phyloP scores from a whole-genome alignment of 2,329 filamentous ascomycete genomes.

The Fusarium citri region DNA sequence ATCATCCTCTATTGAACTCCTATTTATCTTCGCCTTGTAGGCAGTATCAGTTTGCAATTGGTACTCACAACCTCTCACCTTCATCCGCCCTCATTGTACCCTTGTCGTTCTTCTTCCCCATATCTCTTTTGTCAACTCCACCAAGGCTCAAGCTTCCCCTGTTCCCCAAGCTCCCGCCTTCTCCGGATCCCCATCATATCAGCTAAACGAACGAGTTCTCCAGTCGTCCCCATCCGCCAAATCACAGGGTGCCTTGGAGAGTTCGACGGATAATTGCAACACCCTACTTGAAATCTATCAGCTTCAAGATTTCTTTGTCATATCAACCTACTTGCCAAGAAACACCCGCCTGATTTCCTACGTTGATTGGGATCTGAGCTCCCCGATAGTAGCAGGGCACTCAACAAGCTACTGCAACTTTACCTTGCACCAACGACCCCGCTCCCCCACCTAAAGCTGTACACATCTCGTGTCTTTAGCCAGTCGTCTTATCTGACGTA shows the following conservation, averaged over 20 bases:
- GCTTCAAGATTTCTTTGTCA: background rate
- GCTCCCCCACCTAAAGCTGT: slow-evolving; percentile 44
- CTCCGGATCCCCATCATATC: slow-evolving; percentile 32
- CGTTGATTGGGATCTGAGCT: slow-evolving; percentile 24
- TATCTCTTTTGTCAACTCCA: slow-evolving; percentile 36
- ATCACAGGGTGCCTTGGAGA: background rate
- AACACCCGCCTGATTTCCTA: slow-evolving; percentile 3
- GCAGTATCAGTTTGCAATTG: slow-evolving; percentile 29
- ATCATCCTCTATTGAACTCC: slow-evolving; percentile 1
- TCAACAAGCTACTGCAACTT: slow-evolving; percentile 41
- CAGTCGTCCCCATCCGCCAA: slow-evolving; percentile 2
- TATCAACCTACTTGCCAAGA: background rate
- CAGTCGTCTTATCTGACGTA: slow-evolving; percentile 48
- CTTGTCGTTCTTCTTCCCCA: slow-evolving; percentile 10
- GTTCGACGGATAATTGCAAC: background rate
- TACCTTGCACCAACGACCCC: slow-evolving; percentile 43
- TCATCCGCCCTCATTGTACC: slow-evolving; percentile 9
- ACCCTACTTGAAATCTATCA: background rate
- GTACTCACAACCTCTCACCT: slow-evolving; percentile 1
- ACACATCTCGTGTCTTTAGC: slow-evolving; percentile 39
- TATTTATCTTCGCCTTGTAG: slow-evolving; percentile 7
- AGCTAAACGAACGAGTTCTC: slow-evolving; percentile 23
- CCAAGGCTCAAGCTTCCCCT: slow-evolving; percentile 25
- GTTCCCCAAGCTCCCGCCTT: slow-evolving; percentile 28
- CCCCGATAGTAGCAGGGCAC: slow-evolving; percentile 29